Percentiles rank a stretch among this genome's conserved stretches.
These are phyloP conservation scores for Sisymbrium altissimum DNA, from an alignment of 345 rosid species.

Conservation along the genomic window DNA sequence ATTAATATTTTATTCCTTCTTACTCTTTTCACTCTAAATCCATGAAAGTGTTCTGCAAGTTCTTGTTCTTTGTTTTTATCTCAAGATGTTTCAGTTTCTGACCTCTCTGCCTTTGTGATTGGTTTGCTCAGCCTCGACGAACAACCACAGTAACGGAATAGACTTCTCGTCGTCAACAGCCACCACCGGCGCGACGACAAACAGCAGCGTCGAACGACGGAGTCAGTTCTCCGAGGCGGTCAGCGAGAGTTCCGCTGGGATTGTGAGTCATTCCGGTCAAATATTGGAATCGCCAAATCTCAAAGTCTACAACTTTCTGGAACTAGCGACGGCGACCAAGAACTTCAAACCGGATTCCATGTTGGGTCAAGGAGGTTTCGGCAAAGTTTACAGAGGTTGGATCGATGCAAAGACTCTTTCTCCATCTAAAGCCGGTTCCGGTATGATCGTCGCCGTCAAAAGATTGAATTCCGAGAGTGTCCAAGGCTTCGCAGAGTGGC, in stretches of 20 bases:
- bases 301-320: slow-evolving; percentile 55
- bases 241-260: slow-evolving; percentile 37
- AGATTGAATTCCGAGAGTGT: slow-evolving; percentile 59
- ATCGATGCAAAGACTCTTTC: slow-evolving; percentile 53
- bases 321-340: slow-evolving; percentile 57
- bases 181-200: slow-evolving; percentile 31
- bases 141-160: slow-evolving; percentile 32
- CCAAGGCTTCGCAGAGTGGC: slow-evolving; percentile 85
- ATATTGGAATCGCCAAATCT: slow-evolving; percentile 42
- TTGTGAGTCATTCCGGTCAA: slow-evolving; percentile 16
- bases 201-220: slow-evolving; percentile 35
- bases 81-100: background rate
- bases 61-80: background rate
- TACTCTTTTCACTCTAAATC: background rate
- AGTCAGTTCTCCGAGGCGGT: slow-evolving; percentile 47
- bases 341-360: slow-evolving; percentile 58
- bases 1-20: background rate
- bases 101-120: background rate
- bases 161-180: slow-evolving; percentile 27
- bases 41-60: background rate
- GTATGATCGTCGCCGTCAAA: slow-evolving; percentile 74
- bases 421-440: slow-evolving; percentile 57
- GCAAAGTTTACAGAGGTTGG: slow-evolving; percentile 85
- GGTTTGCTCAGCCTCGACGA: slow-evolving; percentile 3
- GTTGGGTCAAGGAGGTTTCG: slow-evolving; percentile 85